These are phyloP conservation scores for Scutellaria galericulata DNA, from an alignment of 257 asterid genomes.

Conservation along the genomic window DNA sequence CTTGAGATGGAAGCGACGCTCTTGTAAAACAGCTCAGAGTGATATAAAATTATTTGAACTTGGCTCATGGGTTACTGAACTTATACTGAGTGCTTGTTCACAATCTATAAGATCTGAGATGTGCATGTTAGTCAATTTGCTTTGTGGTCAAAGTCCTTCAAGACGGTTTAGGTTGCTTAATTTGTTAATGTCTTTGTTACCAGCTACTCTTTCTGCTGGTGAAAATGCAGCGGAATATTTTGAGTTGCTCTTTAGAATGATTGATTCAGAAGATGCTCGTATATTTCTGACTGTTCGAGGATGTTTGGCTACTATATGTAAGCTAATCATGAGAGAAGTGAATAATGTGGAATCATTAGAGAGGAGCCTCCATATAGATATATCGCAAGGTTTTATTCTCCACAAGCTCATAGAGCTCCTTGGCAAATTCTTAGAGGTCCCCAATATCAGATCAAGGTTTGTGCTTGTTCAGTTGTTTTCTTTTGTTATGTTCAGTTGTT, in stretches of 20 bases:
- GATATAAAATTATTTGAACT: constrained; percentile 85
- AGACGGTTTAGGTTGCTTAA: constrained; percentile 82
- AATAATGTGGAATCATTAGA: constrained; percentile 83
- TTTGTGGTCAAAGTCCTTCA: constrained; percentile 91
- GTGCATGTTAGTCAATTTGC: constrained; percentile 92
- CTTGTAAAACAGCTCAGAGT: constrained; percentile 65
- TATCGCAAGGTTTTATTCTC: constrained; percentile 97
- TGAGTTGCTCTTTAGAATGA: constrained; percentile 92
- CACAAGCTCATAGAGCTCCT: constrained; percentile 98
- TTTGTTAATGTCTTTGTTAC: constrained; percentile 88
- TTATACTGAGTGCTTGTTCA: constrained; percentile 95
- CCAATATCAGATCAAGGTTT: constrained; percentile 90
- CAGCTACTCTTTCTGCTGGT: constrained; percentile 92
- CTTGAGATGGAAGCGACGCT: constrained; percentile 93
- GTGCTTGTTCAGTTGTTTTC: constrained; percentile 29
- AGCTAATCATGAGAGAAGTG: constrained; percentile 83
- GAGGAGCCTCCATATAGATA: constrained; percentile 97
- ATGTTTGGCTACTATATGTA: constrained; percentile 74
- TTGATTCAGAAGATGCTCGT: constrained; percentile 93
- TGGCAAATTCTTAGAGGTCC: constrained; percentile 95
- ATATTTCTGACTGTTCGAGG: constrained; percentile 94
- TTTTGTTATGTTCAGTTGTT: constrained; percentile 5
- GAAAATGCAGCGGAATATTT: constrained; percentile 98
- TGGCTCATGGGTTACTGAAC: constrained; percentile 99
- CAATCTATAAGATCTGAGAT: constrained; percentile 97